Evolutionary conservation across 192 early-diverging fungal genomes (phyloP), one percentile per base, ranked within the genome.

Genomic region (Backusella circina): DNA sequence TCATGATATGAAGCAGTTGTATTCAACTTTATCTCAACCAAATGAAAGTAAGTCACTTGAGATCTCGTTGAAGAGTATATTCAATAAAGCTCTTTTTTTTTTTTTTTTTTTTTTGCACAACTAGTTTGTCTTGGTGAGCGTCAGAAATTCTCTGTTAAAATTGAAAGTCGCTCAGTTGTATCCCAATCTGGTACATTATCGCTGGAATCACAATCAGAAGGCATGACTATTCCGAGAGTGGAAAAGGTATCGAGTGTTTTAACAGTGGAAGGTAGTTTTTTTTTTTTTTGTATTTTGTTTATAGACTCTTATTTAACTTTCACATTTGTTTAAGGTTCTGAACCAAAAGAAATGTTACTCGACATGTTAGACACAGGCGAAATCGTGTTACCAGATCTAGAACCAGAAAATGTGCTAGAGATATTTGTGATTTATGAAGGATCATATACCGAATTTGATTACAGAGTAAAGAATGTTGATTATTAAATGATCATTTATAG

Each of bases 381-480:
- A 67, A 83, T 87, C 35, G 36, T 69, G 23, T 61, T 90, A 32
- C 86, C 86, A 21, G 65, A 74, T 37, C 70, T 33, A 15, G 73
- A 71, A 26, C 26, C 83, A 23, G 51, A 88, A 65, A 79, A 86
- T 54, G 15, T 66, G 38, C 70, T 89, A 7, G 73, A 78, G 15
- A 82, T 90, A 33, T 65, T 75, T 33, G 70, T 90, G 10, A 79
- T 83, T n/a, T 86, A 85, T 32, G 83, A 79, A 37, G 81, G 80
- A 12, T 72, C 78, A 21, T 79, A 84, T 77, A 76, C 75, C 12
- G 66, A 82, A 69, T 72, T 73, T 65, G 80, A 82, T 35, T 79
- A 81, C 66, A 77, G 77, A 44, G 85, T 84, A 76, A 61, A 70
- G 1, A 54, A 30, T 51, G 73, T 7, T 47, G 68, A 26, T 18